Base-by-base conservation (phyloP, 2,329 filamentous ascomycete genomes). In the Aspergillus intermedius region DNA sequence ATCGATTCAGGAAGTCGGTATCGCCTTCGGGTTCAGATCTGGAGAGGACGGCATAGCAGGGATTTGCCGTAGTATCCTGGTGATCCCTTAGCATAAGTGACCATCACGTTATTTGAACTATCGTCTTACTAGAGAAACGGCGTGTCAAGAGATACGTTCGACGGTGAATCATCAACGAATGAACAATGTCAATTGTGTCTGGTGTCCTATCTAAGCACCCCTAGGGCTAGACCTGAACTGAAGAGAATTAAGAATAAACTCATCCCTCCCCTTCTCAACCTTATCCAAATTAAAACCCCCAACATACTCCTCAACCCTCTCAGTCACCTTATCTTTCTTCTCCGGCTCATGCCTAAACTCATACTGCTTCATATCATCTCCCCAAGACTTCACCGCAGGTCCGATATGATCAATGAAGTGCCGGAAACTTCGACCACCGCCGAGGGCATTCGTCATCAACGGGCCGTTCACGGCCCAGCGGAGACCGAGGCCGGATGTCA, bases 331-430 rank as follows among this genome's bases (percentile, higher is more conserved):
- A n/a, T 42, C 32, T 13, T 44, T 52, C 4, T 21, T 7, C 25
- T 44, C 22, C 9, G 42, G 28, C 7, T 44, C 30, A 30, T 21
- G n/a, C 3, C 46, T 32, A 32, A 56, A 53, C 19, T 35, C 12
- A 37, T 56, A 40, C 22, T 42, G 19, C 1, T 46, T 32, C 52
- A 57, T 56, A 15, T 56, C 52, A 32, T 50, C 50, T 10, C 49
- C 21, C 54, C 54, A 56, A 3, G 42, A 23, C 25, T 51, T 44
- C 21, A 52, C 25, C 17, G 55, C 53, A 22, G 53, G 53, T 2
- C 53, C 54, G 3, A 55, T 15, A 23, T 52, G 51, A 7, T 52
- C 45, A 21, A 56, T 50, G 17, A 58, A 54, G 52, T 60, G 52
- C 17, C 32, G 44, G 32, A 53, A 56, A 22, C 25, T 44, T 23